Base-by-base conservation (phyloP, 176 grass and related monocot species). In the Aegilops bicornis region DNA sequence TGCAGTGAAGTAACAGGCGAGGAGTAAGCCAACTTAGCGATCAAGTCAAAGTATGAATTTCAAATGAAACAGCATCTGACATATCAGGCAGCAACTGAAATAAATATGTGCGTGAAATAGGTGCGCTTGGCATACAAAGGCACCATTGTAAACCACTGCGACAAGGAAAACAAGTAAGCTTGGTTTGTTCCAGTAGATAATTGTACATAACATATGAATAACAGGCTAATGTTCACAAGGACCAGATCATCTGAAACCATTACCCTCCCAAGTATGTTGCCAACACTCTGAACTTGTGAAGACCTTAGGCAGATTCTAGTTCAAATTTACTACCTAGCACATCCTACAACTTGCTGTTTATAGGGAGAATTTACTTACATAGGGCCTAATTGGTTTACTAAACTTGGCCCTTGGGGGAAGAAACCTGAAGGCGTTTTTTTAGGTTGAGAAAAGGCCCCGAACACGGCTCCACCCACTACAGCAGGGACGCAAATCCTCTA, bases 161-260 rank as follows among this genome's bases (percentile, higher is more conserved):
- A 9, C 42, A 14, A 35, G 10, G 25, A 69, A 82, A 19, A 27
- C 0, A 13, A 83, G 22, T 33, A 54, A 73, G 71, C 27, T 52
- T 79, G 39, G 25, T 86, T 45, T 64, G 4, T 31, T 54, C 10
- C 3, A 7, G 23, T 91, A 78, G 69, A 88, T 52, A 72, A 79
- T 37, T 79, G 56, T 19, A 20, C 8, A 35, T 20, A 8, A 69
- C 25, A 22, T 61, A 37, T 64, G 36, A 68, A 58, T 42, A 19
- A 20, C 19, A 47, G 43, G 43, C n/a, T 48, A 33, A 66, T 22
- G 27, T 60, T 45, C 42, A 43, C 43, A 64, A 64, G 24, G 40
- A 79, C 19, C 72, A 83, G 16, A 79, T 11, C 42, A 32, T 20
- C 13, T 74, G 24, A 48, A 74, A 64, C 17, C n/a, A 24, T 73